Base-by-base conservation (phyloP, 768 basidiomycete species). In the Strobilomyces echinocephalus region DNA sequence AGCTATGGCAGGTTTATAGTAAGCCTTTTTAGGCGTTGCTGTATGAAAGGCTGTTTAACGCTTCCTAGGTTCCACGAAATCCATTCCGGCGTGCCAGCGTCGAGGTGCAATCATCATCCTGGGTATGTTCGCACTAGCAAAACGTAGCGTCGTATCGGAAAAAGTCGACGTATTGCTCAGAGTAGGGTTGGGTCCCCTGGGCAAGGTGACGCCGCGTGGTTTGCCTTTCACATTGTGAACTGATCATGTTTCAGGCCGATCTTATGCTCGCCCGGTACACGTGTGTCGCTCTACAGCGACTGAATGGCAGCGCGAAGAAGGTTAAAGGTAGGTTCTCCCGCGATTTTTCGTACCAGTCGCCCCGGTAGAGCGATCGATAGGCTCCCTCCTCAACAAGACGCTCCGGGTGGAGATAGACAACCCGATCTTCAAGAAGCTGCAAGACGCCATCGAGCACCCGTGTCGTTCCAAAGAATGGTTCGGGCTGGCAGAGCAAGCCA, bases 1-100 rank as follows among this genome's bases (percentile, higher is more conserved):
- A 92, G 73, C 79, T 99, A 1, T 99, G 97, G 97, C 88, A 93
- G 60, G 90, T 95, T 26, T 99, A 98, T 68, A 87, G 95, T 94
- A 63, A 63, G 88, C 73, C 8, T 46, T 28, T 4, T 28, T 48
- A 12, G 6, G 8, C 18, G 6, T 30, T 44, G 15, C 2, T n/a
- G 8, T 24, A 5, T 18, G 28, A 31, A 7, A 5, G 4, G 34
- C 4, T 12, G 15, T 20, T 2, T 7, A 20, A 24, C 28, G 7
- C 16, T 36, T 35, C 49, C 8, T 36, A 97, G 95, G 88, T 62
- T 84, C 85, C 10, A 78, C 84, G 8, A 81, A 81, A 60, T 76
- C 79, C 10, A 76, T 99, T 33, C 92, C 92, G 0, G 83, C 83
- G 56, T 77, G 78, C 35, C 97, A 98, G 67, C 79, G 95, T n/a